Evolutionary conservation across 106 monocot species (phyloP).

Genomic region (Ottelia alismoides): DNA sequence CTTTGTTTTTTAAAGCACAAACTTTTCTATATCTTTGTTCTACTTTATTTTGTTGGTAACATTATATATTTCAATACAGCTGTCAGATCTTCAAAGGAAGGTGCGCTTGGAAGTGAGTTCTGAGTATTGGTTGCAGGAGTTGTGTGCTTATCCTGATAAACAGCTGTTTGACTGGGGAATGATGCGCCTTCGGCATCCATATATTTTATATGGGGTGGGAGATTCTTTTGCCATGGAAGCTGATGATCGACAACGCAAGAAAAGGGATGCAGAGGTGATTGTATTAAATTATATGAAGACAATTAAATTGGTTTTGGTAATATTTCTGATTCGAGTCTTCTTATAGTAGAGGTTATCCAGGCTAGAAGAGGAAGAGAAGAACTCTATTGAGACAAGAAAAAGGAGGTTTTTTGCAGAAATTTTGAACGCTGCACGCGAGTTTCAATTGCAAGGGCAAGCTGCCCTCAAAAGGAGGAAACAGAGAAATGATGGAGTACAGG

Average conservation of each 20-base stretch:
- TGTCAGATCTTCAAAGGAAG: slow-evolving; percentile 68
- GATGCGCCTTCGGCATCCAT: slow-evolving; percentile 60
- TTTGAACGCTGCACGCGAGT: slow-evolving; percentile 75
- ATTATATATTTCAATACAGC: too few species aligned
- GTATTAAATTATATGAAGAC: too few species aligned
- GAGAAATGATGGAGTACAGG: slow-evolving; percentile 85
- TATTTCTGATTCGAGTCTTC: slow-evolving; percentile 5
- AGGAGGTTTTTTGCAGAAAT: slow-evolving; percentile 86
- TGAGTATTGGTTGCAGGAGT: slow-evolving; percentile 56
- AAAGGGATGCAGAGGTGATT: slow-evolving; percentile 71
- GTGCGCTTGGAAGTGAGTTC: slow-evolving; percentile 49
- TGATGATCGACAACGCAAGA: slow-evolving; percentile 71
- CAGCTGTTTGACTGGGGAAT: slow-evolving; percentile 92
- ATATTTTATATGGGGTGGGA: slow-evolving; percentile 70
- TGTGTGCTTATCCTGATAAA: slow-evolving; percentile 51
- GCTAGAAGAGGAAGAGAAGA: slow-evolving; percentile 80
- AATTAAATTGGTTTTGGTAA: not conserved
- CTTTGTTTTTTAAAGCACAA: too few species aligned
- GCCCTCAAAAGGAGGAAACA: slow-evolving; percentile 55
- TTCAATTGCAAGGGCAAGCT: slow-evolving; percentile 62
- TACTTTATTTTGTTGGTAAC: too few species aligned
- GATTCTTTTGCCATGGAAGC: slow-evolving; percentile 57
- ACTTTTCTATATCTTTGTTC: too few species aligned
- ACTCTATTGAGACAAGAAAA: slow-evolving; percentile 43
- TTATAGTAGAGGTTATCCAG: slow-evolving; percentile 59